phyloP scores from a whole-genome alignment of 2,329 filamentous ascomycete genomes.

The Didymella pinodella region DNA sequence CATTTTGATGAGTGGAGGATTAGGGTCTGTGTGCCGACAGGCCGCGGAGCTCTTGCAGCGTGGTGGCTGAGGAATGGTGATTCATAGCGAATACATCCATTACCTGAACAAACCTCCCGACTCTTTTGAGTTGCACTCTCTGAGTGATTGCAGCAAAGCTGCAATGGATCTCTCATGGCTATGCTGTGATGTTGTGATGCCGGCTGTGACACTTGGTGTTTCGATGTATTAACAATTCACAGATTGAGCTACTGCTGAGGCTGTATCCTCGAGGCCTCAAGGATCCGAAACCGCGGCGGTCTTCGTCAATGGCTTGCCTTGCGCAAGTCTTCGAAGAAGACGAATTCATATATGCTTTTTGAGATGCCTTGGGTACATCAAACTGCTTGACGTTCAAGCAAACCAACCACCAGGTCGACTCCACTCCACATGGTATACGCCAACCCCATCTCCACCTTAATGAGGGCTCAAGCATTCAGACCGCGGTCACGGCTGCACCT shows the following conservation, averaged over 20 bases:
- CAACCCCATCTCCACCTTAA: background rate
- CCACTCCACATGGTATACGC: background rate
- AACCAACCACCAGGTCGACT: background rate
- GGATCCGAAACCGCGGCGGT: background rate
- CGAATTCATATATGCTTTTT: background rate
- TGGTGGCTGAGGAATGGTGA: constrained; percentile 62
- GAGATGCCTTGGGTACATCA: background rate
- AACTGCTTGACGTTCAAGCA: background rate
- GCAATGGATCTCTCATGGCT: background rate
- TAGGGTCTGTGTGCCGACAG: constrained; percentile 40
- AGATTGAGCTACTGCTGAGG: background rate
- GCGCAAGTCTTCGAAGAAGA: constrained; percentile 10
- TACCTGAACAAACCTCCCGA: constrained; percentile 59
- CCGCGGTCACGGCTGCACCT: background rate
- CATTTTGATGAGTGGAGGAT: constrained; percentile 29
- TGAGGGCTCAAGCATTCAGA: background rate
- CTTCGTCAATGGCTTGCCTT: constrained; percentile 7
- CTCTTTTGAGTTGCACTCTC: constrained; percentile 7
- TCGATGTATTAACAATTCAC: too few species aligned
- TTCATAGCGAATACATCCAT: constrained; percentile 56
- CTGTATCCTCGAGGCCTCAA: background rate
- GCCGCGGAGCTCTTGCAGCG: constrained; percentile 54
- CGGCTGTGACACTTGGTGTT: background rate
- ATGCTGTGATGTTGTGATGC: constrained; percentile 11
- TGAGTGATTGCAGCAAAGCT: constrained; percentile 7